These are phyloP conservation scores for Arthrobotrys sphaeroides DNA, from an alignment of 2,329 filamentous ascomycete genomes.

Conservation along the genomic window DNA sequence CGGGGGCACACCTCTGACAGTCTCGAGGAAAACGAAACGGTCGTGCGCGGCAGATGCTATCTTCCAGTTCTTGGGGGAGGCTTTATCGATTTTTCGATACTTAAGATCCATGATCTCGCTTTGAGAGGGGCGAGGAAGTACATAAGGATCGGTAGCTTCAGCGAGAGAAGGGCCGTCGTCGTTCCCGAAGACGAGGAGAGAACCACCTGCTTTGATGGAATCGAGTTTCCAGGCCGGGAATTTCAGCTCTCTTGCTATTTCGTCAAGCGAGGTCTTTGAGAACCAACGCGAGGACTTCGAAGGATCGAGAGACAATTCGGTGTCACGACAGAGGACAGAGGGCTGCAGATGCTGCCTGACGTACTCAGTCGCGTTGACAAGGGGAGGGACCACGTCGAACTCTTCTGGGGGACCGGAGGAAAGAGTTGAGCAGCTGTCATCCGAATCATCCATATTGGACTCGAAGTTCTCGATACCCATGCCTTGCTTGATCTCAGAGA, in stretches of 20 bases:
- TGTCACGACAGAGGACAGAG: background rate
- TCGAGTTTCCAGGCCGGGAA: slow-evolving; percentile 25
- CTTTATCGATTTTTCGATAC: background rate
- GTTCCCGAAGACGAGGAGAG: background rate
- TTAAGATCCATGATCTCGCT: background rate
- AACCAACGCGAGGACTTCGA: background rate
- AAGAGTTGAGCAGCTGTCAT: slow-evolving; percentile 15
- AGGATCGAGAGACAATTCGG: background rate
- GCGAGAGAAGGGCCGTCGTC: slow-evolving; percentile 2
- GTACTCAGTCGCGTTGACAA: slow-evolving; percentile 8
- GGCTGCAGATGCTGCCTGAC: background rate
- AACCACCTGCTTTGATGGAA: slow-evolving; percentile 7
- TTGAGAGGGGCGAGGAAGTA: background rate
- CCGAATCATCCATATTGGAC: background rate
- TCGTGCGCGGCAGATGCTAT: background rate
- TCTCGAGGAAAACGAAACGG: slow-evolving; percentile 12
- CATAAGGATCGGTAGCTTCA: background rate
- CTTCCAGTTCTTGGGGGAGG: slow-evolving; percentile 5
- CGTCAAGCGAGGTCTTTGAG: background rate
- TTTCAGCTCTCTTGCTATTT: background rate
- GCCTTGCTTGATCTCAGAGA: background rate
- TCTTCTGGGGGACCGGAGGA: background rate
- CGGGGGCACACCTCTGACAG: background rate
- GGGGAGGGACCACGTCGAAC: background rate
- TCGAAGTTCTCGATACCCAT: background rate